Base-by-base conservation (phyloP, 1,139 yeast genomes). In the Citeromyces siamensis region DNA sequence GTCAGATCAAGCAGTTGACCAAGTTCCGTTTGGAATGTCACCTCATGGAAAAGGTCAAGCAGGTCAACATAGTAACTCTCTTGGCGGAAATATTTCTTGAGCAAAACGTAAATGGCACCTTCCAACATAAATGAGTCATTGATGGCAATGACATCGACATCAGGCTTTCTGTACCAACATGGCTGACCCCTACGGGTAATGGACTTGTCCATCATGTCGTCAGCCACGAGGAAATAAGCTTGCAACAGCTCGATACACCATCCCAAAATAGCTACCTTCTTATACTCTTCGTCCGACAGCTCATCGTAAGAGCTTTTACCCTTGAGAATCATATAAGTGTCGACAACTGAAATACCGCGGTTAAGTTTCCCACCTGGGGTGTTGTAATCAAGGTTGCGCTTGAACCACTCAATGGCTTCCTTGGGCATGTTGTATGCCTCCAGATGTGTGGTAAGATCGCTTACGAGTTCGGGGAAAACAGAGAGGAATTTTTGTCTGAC, bases 101-200 rank as follows among this genome's bases (percentile, higher is more conserved):
- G 71, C 47, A 93, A 64, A 44, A 84, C 67, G 62, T 90, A 93
- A 50, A 93, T 86, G 36, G 95, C 88, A 40, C 93, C 94, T 61
- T 93, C 98, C 47, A 93, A 71, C 94, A 93, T 85, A 59, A 90
- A 93, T 2, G 98, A 75, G 54, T 93, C 99, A 56, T 93, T 93
- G 60, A 93, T 90, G 42, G 99, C 98, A 56, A 90, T 81, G 58
- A 85, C 84, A 33, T 83, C 84, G 40, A 88, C 95, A 34, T 75
- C 76, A 43, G 76, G 80, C 38, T 64, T 71, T 53, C 66, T 78
- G 65, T 88, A 93, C 98, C 98, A 93, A 64, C 99, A 93, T 48
- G 95, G 90, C 60, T 90, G 97, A 40, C 96, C 97, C 58, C 99
- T 79, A 68, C 99, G 83, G 35, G 98, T 93, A 59, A 85, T 82